Evolutionary conservation across 2,329 filamentous ascomycete genomes (phyloP).

Genomic region (Chrysosporium keratinophilum): DNA sequence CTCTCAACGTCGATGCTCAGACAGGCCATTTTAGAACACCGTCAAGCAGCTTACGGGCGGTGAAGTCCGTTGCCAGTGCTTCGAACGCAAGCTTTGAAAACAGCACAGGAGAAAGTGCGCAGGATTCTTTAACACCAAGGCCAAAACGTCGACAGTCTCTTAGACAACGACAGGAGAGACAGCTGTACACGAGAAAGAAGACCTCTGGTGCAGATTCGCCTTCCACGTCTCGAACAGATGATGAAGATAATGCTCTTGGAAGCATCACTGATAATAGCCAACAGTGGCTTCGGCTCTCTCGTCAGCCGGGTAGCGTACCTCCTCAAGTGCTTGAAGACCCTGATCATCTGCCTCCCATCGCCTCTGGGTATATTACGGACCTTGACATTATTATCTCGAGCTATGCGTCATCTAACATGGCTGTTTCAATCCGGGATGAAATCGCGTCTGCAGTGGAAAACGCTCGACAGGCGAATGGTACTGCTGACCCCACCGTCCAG

Average conservation of each 20-base stretch:
- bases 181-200: conserved; percentile 78
- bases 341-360: conserved; percentile 49
- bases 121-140: conserved; percentile 55
- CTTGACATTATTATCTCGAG: conserved; percentile 69
- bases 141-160: conserved; percentile 68
- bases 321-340: conserved; percentile 60
- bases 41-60: conserved; percentile 74
- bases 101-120: conserved; percentile 43
- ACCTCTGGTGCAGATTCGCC: conserved; percentile 45
- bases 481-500: conserved; percentile 47
- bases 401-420: conserved; percentile 70
- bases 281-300: conserved; percentile 51
- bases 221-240: conserved; percentile 52
- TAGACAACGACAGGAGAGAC: conserved; percentile 73
- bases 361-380: conserved; percentile 55
- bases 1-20: conserved; percentile 50
- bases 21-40: conserved; percentile 57
- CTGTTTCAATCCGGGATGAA: conserved; percentile 62
- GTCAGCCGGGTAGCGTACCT: conserved; percentile 44
- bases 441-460: conserved; percentile 58
- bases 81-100: conserved; percentile 66
- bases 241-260: conserved; percentile 47
- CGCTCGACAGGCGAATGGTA: conserved; percentile 59
- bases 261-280: conserved; percentile 44
- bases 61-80: conserved; percentile 82